phyloP scores from a whole-genome alignment of 2,329 filamentous ascomycete genomes.

The Eutypella sp. region DNA sequence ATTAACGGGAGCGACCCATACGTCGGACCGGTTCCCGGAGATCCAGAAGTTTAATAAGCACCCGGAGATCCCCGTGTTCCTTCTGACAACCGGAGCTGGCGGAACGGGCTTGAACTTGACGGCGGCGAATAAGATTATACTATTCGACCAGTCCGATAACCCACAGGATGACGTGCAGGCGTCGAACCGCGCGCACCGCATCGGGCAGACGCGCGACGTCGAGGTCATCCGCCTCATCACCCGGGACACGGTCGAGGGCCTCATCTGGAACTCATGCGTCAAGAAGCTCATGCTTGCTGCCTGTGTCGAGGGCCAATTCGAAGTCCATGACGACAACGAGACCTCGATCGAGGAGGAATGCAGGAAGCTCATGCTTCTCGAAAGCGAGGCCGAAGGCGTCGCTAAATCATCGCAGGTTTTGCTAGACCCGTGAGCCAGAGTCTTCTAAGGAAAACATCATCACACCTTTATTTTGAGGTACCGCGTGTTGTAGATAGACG shows the following conservation, averaged over 20 bases:
- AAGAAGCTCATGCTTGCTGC: conserved; percentile 85
- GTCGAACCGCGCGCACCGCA: conserved; percentile 91
- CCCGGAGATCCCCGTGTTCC: conserved; percentile 76
- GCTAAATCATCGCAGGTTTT: too few species aligned
- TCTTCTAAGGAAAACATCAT: too few species aligned
- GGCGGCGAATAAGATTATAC: conserved; percentile 93
- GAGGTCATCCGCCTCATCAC: conserved; percentile 86
- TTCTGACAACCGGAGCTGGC: conserved; percentile 88
- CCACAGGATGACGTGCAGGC: conserved; percentile 98
- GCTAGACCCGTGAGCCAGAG: too few species aligned
- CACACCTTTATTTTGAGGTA: too few species aligned
- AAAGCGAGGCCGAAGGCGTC: conserved; percentile 14
- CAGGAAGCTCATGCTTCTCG: conserved; percentile 25
- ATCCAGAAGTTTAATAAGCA: conserved; percentile 83
- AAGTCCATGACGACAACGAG: conserved; percentile 50
- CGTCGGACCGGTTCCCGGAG: conserved; percentile 77
- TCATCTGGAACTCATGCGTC: conserved; percentile 84
- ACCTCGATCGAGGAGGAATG: conserved; percentile 28
- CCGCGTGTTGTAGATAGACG: too few species aligned
- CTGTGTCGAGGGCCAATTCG: conserved; percentile 51
- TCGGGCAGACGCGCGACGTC: conserved; percentile 85
- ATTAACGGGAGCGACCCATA: conserved; percentile 80
- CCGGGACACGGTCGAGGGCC: conserved; percentile 79
- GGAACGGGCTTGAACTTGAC: conserved; percentile 97
- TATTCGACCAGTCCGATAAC: conserved; percentile 96